Percentiles rank a stretch among this genome's conserved stretches.
phyloP scores from a whole-genome alignment of 2,329 filamentous ascomycete genomes.

The Diaporthe citri region DNA sequence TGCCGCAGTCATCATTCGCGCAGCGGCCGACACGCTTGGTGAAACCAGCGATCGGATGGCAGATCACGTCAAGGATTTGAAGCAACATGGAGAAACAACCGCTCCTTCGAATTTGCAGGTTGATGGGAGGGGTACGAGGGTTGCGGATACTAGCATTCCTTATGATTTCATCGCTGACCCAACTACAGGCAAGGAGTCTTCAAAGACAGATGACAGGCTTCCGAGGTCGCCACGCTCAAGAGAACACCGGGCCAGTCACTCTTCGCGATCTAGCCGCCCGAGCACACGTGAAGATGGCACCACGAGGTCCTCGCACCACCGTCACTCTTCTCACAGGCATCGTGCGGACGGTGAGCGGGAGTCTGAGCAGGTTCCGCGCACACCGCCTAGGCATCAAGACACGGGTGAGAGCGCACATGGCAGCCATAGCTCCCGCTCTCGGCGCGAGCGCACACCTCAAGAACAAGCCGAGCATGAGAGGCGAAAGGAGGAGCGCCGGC shows the following conservation, averaged over 20 bases:
- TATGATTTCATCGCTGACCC: conserved; percentile 66
- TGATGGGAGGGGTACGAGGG: conserved; percentile 36
- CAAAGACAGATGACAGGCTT: conserved; percentile 52
- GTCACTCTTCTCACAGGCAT: conserved; percentile 50
- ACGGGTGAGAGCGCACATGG: conserved; percentile 53
- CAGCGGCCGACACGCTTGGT: conserved; percentile 59
- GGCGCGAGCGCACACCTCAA: conserved; percentile 58
- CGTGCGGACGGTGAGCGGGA: conserved; percentile 53
- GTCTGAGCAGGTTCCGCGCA: conserved; percentile 51
- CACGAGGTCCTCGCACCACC: conserved; percentile 48
- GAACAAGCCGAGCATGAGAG: conserved; percentile 64
- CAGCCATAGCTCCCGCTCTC: conserved; percentile 46
- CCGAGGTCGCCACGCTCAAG: conserved; percentile 44
- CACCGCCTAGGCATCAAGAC: conserved; percentile 60
- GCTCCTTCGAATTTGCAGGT: conserved; percentile 38
- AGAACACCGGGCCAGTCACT: conserved; percentile 51
- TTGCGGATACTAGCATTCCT: conserved; percentile 45
- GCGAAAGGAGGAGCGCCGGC: conserved; percentile 61
- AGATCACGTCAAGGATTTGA: conserved; percentile 46
- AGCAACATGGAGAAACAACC: conserved; percentile 40
- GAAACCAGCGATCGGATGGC: conserved; percentile 42
- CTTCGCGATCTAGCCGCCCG: conserved; percentile 41
- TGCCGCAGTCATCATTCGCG: conserved; percentile 66
- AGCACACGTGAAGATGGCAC: conserved; percentile 48
- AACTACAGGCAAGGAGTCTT: conserved; percentile 64